Base-by-base conservation (phyloP, 768 basidiomycete genomes). In the Neoboletus magnificus region DNA sequence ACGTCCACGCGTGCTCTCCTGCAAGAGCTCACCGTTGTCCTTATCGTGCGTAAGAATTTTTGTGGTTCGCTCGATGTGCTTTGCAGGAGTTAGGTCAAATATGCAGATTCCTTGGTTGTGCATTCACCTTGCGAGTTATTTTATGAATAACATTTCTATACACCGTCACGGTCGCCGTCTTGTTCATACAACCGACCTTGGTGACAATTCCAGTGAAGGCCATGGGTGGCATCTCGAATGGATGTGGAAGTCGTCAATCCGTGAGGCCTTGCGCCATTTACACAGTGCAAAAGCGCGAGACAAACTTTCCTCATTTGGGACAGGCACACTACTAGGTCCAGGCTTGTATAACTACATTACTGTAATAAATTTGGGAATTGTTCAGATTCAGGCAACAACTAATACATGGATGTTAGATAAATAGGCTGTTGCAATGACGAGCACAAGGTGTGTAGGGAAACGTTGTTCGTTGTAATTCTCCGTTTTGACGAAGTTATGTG, bases 161-260 rank as follows among this genome's bases (percentile, higher is more conserved):
- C 9, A 93, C 89, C 1, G 87, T 85, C 46, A 93, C 90, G 0
- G 91, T 93, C 15, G 81, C 91, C 0, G 91, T 93, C 68, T 91
- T 92, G 52, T 84, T 77, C 90, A 93, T 93, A 61, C 78, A 82
- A 10, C 91, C 90, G 22, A 82, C 86, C 70, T 89, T 92, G 32
- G 89, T 87, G 20, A 93, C 91, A 37, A 84, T 63, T 18, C 91
- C 91, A 23, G 78, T 78, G 60, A 93, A 81, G 16, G 84, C 73
- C 83, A 91, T 85, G 27, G 91, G 89, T 35, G 89, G 86, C 89
- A 91, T 91, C 9, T 59, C 69, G 64, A 40, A 40, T 16, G 27
- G 12, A 36, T 18, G 45, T 45, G 39, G 15, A 18, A 20, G 15
- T 57, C 23, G 37, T 27, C n/a, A 10, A n/a, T 15, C 22, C 23